These are phyloP conservation scores for Leptomonas pyrrhocoris DNA, from an alignment of 208 protist genomes.

Conservation along the genomic window DNA sequence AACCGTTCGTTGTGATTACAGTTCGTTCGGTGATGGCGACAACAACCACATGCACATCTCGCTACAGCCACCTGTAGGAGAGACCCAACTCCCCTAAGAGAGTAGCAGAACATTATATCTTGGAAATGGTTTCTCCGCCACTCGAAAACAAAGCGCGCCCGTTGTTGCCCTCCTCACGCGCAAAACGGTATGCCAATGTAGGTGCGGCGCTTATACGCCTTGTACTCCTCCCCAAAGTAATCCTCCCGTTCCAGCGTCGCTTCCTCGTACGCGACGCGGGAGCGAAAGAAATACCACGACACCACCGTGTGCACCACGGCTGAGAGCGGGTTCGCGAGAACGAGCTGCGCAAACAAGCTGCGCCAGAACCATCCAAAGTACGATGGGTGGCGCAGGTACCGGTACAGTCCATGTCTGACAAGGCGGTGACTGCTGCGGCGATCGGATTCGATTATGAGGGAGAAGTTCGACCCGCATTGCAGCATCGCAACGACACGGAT, in stretches of 20 bases:
- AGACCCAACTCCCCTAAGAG: too few species aligned
- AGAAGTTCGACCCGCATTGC: conserved; percentile 87
- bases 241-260: conserved; percentile 51
- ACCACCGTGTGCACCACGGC: conserved; percentile 68
- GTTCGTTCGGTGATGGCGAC: too few species aligned
- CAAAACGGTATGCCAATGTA: conserved; percentile 90
- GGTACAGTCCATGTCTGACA: conserved; percentile 91
- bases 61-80: too few species aligned
- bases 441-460: conserved; percentile 74
- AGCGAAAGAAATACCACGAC: conserved; percentile 92
- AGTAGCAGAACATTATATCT: too few species aligned
- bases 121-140: too few species aligned
- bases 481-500: conserved; percentile 83
- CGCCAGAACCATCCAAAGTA: conserved; percentile 98
- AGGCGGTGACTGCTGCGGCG: conserved; percentile 81
- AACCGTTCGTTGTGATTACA: too few species aligned
- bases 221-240: conserved; percentile 93
- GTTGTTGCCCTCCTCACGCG: background rate
- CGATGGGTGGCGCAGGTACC: conserved; percentile 89
- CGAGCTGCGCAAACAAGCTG: conserved; percentile 88
- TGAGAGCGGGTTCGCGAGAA: conserved; percentile 93
- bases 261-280: conserved; percentile 93
- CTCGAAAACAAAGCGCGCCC: background rate
- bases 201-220: conserved; percentile 67
- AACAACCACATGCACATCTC: too few species aligned